Evolutionary conservation across 805 yeast species (phyloP).

Genomic region (Saccharomycopsis fibuligera): DNA sequence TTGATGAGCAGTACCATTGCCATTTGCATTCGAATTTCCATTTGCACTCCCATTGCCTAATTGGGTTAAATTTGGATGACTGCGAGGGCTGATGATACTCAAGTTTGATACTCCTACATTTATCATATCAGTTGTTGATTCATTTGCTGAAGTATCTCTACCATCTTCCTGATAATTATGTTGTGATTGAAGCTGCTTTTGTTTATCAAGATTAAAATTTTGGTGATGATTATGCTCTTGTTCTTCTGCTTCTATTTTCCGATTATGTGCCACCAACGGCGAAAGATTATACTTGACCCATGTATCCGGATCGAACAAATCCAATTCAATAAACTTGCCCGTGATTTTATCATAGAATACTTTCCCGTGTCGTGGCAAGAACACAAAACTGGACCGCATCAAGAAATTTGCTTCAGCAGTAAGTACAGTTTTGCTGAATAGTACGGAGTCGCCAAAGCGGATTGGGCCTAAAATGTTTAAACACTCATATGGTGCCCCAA

Average conservation of each 20-base stretch:
- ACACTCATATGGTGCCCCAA: slow-evolving; percentile 80
- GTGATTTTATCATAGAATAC: slow-evolving; percentile 63
- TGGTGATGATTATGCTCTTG: too few relatives aligned
- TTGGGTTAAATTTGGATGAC: too few relatives aligned
- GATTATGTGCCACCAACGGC: slow-evolving; percentile 53
- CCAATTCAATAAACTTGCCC: slow-evolving; percentile 53
- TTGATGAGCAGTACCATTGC: too few relatives aligned
- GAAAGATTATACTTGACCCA: slow-evolving; percentile 75
- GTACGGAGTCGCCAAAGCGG: slow-evolving; percentile 72
- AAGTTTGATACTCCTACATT: too few relatives aligned
- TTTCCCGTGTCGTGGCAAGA: slow-evolving; percentile 69
- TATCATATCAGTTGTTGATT: too few relatives aligned
- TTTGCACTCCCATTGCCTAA: too few relatives aligned
- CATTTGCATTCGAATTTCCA: too few relatives aligned
- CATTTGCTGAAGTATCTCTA: too few relatives aligned
- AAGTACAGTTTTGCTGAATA: slow-evolving; percentile 65
- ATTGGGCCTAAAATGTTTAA: slow-evolving; percentile 83
- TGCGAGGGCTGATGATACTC: too few relatives aligned
- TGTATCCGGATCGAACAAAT: slow-evolving; percentile 70
- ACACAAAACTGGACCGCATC: slow-evolving; percentile 79
- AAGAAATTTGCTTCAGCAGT: slow-evolving; percentile 79
- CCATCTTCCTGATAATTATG: too few relatives aligned
- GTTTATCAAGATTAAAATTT: too few relatives aligned
- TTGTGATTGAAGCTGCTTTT: too few relatives aligned
- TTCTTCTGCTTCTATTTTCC: slow-evolving; percentile 19